Conservation (phyloP, 2,329 filamentous ascomycete genomes). For the Fusarium kyushuense region DNA sequence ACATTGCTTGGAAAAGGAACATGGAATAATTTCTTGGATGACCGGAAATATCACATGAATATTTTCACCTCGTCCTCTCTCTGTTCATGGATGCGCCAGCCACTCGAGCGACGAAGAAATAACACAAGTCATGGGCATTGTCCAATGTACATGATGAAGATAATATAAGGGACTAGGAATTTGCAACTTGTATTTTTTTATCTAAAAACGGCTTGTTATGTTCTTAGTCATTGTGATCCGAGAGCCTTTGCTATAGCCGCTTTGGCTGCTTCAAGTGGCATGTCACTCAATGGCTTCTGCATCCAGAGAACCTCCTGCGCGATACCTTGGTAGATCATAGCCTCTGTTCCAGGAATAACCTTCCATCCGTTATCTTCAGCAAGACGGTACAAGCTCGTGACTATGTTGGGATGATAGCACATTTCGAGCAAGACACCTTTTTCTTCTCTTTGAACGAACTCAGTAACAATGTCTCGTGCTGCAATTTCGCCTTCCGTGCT, state of each 20-base stretch:
- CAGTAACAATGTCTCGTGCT: not conserved
- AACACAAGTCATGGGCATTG: not conserved
- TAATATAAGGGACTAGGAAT: not conserved
- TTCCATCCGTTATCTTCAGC: constrained; percentile 1
- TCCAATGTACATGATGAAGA: not conserved
- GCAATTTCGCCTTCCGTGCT: not conserved
- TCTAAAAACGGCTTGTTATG: not conserved
- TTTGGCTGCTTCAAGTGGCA: constrained; percentile 7
- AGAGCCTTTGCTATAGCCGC: not conserved
- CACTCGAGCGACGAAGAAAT: not conserved
- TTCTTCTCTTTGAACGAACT: not conserved
- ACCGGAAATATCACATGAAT: not conserved
- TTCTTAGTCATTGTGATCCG: not conserved
- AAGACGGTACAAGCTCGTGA: constrained; percentile 1
- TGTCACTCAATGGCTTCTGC: not conserved
- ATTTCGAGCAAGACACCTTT: constrained; percentile 4
- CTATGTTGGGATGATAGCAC: constrained; percentile 2
- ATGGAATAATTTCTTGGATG: no score
- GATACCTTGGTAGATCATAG: constrained; percentile 1
- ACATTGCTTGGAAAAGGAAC: not conserved
- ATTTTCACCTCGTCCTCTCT: not conserved
- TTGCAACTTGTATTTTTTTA: accelerated
- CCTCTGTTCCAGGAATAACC: not conserved
- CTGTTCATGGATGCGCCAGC: not conserved
- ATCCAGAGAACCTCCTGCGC: constrained; percentile 5